Conservation (phyloP, 2,329 filamentous ascomycete species). For the Rasamsonia emersonii region DNA sequence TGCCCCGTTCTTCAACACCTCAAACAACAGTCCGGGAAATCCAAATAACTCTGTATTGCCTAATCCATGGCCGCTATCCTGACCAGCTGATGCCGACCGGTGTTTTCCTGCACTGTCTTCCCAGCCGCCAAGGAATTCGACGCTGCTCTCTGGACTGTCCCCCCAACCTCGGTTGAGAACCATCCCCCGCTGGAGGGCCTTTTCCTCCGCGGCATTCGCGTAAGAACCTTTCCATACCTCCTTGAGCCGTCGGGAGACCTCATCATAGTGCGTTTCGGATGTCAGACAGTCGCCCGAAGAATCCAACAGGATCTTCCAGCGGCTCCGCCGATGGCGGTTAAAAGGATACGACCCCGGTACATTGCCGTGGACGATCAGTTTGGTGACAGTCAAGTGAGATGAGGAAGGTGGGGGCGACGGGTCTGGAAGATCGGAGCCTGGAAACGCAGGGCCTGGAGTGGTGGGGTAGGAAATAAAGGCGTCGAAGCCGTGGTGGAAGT, state of each 20-base stretch:
- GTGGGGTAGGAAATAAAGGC: constrained; percentile 76
- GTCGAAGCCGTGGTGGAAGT: constrained; percentile 93
- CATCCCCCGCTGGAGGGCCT: constrained; percentile 56
- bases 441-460: constrained; percentile 55
- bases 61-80: constrained; percentile 47
- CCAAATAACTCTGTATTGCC: constrained; percentile 81
- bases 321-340: constrained; percentile 81
- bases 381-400: constrained; percentile 73
- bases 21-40: constrained; percentile 89
- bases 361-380: constrained; percentile 89
- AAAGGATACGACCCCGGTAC: constrained; percentile 94
- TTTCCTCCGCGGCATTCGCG: constrained; percentile 46
- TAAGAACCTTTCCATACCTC: constrained; percentile 63
- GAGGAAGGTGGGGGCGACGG: constrained; percentile 20
- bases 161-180: constrained; percentile 86
- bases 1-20: constrained; percentile 85
- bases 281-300: constrained; percentile 43
- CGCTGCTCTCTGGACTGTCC: constrained; percentile 82
- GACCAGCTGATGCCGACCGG: constrained; percentile 33
- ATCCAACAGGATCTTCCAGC: constrained; percentile 64
- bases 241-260: constrained; percentile 61
- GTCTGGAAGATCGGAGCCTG: constrained; percentile 34
- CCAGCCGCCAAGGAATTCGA: constrained; percentile 76
- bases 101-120: constrained; percentile 56
- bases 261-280: constrained; percentile 71